Evolutionary conservation across 768 basidiomycete species (phyloP).

Genomic region (Trametes maxima): DNA sequence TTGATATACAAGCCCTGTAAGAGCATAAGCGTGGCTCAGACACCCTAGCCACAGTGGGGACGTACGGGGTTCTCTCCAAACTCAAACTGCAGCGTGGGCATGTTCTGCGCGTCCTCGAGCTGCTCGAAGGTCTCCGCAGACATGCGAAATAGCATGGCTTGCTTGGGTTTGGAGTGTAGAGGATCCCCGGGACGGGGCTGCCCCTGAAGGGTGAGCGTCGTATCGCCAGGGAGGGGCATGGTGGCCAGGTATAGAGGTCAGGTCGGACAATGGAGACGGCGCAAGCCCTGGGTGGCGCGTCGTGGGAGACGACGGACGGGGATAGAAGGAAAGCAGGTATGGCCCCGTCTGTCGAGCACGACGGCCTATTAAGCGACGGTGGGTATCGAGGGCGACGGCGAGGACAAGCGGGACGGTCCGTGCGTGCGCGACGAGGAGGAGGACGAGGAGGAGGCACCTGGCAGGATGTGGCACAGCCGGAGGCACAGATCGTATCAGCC

Average conservation of each 20-base stretch:
- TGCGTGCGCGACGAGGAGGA: neutral
- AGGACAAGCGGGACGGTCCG: neutral
- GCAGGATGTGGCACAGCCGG: constrained; percentile 19
- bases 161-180: constrained; percentile 62
- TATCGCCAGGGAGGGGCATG: constrained; percentile 69
- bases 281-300: constrained; percentile 12
- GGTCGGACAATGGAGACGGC: constrained; percentile 2
- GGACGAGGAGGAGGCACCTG: neutral
- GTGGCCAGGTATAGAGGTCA: neutral
- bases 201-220: constrained; percentile 59
- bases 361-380: neutral
- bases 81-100: constrained; percentile 55
- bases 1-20: constrained; percentile 70
- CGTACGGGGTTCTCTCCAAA: constrained; percentile 65
- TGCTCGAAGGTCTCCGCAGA: constrained; percentile 73
- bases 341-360: neutral
- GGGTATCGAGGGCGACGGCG: constrained; percentile 1
- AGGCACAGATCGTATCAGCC: constrained; percentile 20
- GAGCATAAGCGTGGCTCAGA: constrained; percentile 3
- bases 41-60: neutral
- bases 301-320: neutral
- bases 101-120: constrained; percentile 50
- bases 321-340: neutral
- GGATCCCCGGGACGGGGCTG: constrained; percentile 57
- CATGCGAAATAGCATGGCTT: constrained; percentile 77